Percentiles rank a stretch among this genome's conserved stretches.
Evolutionary conservation across 139 green algal species (phyloP).

Genomic region (Chlamydomonas sp.): DNA sequence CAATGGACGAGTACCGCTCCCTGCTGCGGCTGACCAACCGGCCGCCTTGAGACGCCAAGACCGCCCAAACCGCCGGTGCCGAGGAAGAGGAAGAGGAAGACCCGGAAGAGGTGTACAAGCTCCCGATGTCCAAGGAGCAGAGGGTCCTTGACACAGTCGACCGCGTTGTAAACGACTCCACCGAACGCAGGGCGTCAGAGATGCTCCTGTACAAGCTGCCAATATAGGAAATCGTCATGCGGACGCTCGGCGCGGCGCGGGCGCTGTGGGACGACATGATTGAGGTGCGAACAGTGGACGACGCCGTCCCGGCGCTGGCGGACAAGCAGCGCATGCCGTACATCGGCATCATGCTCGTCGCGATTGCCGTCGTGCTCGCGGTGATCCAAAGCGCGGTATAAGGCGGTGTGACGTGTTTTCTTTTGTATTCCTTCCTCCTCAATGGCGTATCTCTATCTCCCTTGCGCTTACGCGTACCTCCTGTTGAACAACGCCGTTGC

Average conservation of each 20-base stretch:
- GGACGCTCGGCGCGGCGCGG: not conserved
- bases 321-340: not conserved
- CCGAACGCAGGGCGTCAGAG: not conserved
- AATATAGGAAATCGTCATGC: not conserved
- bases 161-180: slow-evolving; percentile 11
- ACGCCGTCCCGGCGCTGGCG: not conserved
- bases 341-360: slow-evolving; percentile 4
- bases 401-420: no score
- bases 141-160: slow-evolving; percentile 7
- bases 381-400: no score
- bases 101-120: not conserved
- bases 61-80: no score
- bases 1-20: no score
- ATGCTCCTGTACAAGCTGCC: not conserved
- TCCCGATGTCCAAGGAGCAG: slow-evolving; percentile 2
- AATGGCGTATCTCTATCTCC: no score
- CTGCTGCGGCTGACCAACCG: no score
- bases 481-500: no score
- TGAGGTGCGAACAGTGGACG: not conserved
- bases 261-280: slow-evolving; percentile 4
- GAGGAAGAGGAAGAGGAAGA: no score
- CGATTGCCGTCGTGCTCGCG: not conserved
- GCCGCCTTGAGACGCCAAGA: no score
- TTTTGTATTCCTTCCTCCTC: no score
- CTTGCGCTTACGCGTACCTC: no score